Percentiles rank a stretch among this genome's conserved stretches.
Conservation (phyloP, 163 green algal genomes). For the Chloroidium sp. region DNA sequence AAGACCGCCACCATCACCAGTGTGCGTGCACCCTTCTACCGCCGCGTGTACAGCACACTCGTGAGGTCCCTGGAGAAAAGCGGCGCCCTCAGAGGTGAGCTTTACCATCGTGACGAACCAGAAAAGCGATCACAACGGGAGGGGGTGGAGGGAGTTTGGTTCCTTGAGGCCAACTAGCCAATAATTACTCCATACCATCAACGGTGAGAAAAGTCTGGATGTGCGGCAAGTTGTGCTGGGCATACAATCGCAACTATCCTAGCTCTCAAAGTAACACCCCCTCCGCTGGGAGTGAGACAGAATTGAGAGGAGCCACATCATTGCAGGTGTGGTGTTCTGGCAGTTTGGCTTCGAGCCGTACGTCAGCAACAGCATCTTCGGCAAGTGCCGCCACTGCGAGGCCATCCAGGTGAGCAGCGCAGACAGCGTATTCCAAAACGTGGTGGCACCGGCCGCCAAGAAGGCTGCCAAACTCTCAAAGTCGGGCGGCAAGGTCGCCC, state of each 20-base stretch:
- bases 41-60: slow-evolving; percentile 7
- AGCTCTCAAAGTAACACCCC: no score
- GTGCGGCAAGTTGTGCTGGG: neutral
- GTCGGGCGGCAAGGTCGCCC: neutral
- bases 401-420: slow-evolving; percentile 8
- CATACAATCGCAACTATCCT: no score
- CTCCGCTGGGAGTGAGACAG: neutral
- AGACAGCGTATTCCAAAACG: slow-evolving; percentile 12
- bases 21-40: slow-evolving; percentile 12
- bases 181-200: no score
- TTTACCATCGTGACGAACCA: no score
- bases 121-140: no score
- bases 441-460: slow-evolving; percentile 11
- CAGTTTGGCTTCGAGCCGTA: slow-evolving; percentile 15
- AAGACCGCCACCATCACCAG: slow-evolving; percentile 9
- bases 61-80: slow-evolving; percentile 3
- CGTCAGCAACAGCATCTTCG: slow-evolving; percentile 5
- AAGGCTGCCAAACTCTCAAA: slow-evolving; percentile 5
- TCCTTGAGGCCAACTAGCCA: no score
- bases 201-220: no score
- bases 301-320: neutral
- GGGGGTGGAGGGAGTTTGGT: no score
- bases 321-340: slow-evolving; percentile 17
- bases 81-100: neutral
- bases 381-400: slow-evolving; percentile 6